Percentiles rank a stretch among this genome's conserved stretches.
Conservation (phyloP, 129 eudicot genomes). For the Oenanthe sinensis region DNA sequence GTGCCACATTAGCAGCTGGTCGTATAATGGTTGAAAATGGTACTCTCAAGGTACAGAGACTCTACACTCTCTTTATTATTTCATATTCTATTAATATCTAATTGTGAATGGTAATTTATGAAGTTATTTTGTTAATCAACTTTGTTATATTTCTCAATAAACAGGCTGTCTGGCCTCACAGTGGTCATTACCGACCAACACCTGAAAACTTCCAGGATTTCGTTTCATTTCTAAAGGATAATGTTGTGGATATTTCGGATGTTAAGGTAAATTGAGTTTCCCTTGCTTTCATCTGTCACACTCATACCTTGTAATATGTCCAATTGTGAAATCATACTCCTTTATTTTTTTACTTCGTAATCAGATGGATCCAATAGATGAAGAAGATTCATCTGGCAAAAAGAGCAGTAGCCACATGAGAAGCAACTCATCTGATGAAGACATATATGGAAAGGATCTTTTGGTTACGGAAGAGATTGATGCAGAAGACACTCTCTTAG, state of each 20-base stretch:
- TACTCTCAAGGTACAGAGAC: constrained; percentile 48
- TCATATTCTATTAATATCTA: neutral
- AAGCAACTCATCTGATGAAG: constrained; percentile 72
- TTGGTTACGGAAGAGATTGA: constrained; percentile 25
- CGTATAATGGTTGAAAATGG: constrained; percentile 82
- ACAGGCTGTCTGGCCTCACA: constrained; percentile 99
- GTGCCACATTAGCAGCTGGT: constrained; percentile 95
- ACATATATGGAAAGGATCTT: constrained; percentile 34
- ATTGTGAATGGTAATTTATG: neutral
- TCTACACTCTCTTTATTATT: neutral
- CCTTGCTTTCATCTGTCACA: neutral
- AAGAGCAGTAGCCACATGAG: constrained; percentile 33
- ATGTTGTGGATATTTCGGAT: constrained; percentile 51
- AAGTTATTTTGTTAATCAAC: neutral
- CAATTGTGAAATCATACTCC: constrained; percentile 9
- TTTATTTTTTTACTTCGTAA: constrained; percentile 8
- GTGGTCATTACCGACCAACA: constrained; percentile 93
- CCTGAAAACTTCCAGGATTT: constrained; percentile 82
- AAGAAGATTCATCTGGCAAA: constrained; percentile 39
- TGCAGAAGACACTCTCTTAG: constrained; percentile 20
- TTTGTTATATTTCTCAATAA: constrained; percentile 11
- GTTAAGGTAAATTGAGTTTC: constrained; percentile 50
- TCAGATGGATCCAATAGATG: constrained; percentile 79
- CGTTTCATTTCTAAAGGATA: constrained; percentile 56
- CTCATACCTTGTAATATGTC: neutral